These are phyloP conservation scores for Plantago ovata DNA, from an alignment of 257 asterid genomes.

Conservation along the genomic window DNA sequence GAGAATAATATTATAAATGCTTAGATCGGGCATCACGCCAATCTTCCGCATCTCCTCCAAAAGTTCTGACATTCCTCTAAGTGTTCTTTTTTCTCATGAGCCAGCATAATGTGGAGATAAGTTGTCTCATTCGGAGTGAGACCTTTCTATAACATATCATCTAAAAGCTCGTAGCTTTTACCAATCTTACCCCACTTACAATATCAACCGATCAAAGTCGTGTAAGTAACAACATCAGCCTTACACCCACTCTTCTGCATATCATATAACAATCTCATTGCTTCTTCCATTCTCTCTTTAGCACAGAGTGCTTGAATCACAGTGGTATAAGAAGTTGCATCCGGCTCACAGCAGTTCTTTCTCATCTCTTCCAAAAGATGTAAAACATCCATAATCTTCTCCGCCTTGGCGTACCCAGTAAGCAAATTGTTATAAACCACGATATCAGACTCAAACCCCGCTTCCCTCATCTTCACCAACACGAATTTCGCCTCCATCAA, in stretches of 20 bases:
- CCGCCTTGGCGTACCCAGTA: conserved; percentile 61
- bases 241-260: conserved; percentile 69
- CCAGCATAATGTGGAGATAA: conserved; percentile 69
- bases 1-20: conserved; percentile 51
- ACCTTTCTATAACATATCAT: conserved; percentile 64
- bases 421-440: conserved; percentile 89
- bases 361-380: conserved; percentile 82
- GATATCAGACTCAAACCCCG: conserved; percentile 82
- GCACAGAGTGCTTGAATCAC: conserved; percentile 82
- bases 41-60: conserved; percentile 65
- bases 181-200: conserved; percentile 72
- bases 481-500: conserved; percentile 78
- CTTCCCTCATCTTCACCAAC: conserved; percentile 82
- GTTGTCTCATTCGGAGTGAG: conserved; percentile 59
- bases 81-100: conserved; percentile 86
- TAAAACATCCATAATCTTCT: conserved; percentile 73
- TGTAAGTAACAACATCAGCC: conserved; percentile 74
- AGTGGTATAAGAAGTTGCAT: conserved; percentile 68
- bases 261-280: conserved; percentile 52
- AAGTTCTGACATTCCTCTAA: conserved; percentile 80
- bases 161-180: conserved; percentile 63
- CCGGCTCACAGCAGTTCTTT: conserved; percentile 60
- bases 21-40: conserved; percentile 49
- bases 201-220: conserved; percentile 83
- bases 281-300: conserved; percentile 76